phyloP scores from a whole-genome alignment of 2,329 filamentous ascomycete genomes.

The Alternaria arbusti region DNA sequence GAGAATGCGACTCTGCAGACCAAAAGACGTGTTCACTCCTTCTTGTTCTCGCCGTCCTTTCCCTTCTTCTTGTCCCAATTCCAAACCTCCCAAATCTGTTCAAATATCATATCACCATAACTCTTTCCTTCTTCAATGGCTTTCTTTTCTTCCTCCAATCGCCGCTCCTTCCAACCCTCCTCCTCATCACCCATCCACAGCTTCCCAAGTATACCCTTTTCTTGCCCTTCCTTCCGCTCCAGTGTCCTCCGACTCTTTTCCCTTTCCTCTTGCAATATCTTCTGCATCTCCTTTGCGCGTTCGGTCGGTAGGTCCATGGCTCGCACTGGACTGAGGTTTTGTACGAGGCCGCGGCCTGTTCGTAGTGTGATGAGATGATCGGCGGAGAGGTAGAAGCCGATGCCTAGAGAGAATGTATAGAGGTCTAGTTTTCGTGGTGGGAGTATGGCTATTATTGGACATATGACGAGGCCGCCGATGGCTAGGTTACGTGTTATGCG shows the following conservation, averaged over 20 bases:
- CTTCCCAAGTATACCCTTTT: constrained; percentile 39
- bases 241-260: constrained; percentile 44
- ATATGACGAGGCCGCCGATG: constrained; percentile 57
- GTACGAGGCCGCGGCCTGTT: constrained; percentile 47
- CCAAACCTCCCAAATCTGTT: constrained; percentile 57
- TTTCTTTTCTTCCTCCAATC: constrained; percentile 54
- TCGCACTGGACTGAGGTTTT: constrained; percentile 32
- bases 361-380: constrained; percentile 56
- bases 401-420: constrained; percentile 62
- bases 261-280: constrained; percentile 47
- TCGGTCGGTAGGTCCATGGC: constrained; percentile 45
- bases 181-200: constrained; percentile 51
- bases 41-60: constrained; percentile 23
- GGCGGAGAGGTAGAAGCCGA: constrained; percentile 57
- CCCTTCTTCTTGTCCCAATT: constrained; percentile 51
- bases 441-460: constrained; percentile 61
- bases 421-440: constrained; percentile 68
- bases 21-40: constrained; percentile 17
- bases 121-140: constrained; percentile 48
- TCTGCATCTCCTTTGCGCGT: constrained; percentile 41
- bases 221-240: constrained; percentile 23
- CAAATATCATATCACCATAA: constrained; percentile 52
- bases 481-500: constrained; percentile 54
- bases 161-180: constrained; percentile 54
- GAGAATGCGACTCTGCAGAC: neutral